These are phyloP conservation scores for Xylaria intraflava DNA, from an alignment of 495 filamentous ascomycete genomes.

Conservation along the genomic window DNA sequence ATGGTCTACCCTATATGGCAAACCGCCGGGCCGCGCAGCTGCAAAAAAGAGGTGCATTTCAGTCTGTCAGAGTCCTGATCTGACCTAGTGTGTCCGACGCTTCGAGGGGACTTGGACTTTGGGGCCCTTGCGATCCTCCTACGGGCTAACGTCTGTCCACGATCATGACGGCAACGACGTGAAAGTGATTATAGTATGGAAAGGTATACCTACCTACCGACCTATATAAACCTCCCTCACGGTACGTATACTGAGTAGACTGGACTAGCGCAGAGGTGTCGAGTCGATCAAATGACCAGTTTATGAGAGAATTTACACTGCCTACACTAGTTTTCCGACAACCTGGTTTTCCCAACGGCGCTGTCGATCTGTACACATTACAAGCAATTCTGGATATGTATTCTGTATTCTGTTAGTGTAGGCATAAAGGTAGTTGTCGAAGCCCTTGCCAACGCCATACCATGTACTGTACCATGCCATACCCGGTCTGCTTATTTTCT, in stretches of 20 bases:
- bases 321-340: constrained; percentile 6
- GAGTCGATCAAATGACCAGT: not conserved
- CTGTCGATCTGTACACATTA: not conserved
- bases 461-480: not conserved
- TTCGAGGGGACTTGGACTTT: not conserved
- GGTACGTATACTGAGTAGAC: no score
- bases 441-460: not conserved
- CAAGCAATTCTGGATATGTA: not conserved
- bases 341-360: constrained; percentile 6
- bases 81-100: not conserved
- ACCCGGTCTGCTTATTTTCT: not conserved
- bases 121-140: not conserved
- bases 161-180: no score
- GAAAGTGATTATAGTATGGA: no score
- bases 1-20: no score
- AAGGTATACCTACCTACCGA: no score
- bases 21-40: not conserved
- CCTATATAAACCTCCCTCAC: no score
- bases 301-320: not conserved
- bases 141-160: no score
- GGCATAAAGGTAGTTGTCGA: not conserved
- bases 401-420: no score
- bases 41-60: not conserved
- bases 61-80: not conserved
- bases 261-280: not conserved